Base-by-base conservation (phyloP, 1,284 basidiomycete genomes). In the Boletellus sp. region DNA sequence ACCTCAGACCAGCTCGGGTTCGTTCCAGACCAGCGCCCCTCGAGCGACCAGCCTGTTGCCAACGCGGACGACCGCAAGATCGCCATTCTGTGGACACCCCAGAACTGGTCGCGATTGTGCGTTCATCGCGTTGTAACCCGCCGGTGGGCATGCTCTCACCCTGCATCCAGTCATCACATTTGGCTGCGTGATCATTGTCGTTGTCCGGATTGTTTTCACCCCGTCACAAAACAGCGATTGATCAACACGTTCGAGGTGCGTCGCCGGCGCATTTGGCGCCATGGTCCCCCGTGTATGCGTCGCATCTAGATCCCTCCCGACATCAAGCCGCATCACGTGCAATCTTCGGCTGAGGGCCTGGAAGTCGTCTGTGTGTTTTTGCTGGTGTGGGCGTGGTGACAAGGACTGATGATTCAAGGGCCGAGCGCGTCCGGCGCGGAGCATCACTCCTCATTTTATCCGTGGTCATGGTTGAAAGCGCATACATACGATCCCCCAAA, bases 101-200 rank as follows among this genome's bases (percentile, higher is more conserved):
- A 73, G 45, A 76, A 70, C 9, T 84, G 80, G 77, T 85, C 86
- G 2, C 71, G 79, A 69, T 89, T 82, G 86, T 88, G 61, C 50
- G 83, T 72, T 21, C 17, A 41, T 23, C 36, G 8, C 16, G 4
- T 33, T 27, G 26, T 38, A 36, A 52, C 34, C 32, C 22, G 30
- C 36, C 38, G 41, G 36, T 40, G 32, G 10, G 13, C 30, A 26
- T 38, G 19, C 5, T 42, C 32, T 30, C 36, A 32, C 11, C 13
- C 14, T 41, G 13, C n/a, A 34, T 52, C 39, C 44, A 87, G 84
- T 60, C 82, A 88, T 63, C 74, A 85, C 59, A 70, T 85, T 36
- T 90, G 84, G 79, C 68, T 91, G 20, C 72, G 83, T 10, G 89
- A 91, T 62, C 94, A 98, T 61, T 99, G 95, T 62, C 79, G 94